A percentile compares a stretch with the other conserved stretches of the same genome.
phyloP scores from a whole-genome alignment of 768 basidiomycete genomes.

The Dentipellis sp. region DNA sequence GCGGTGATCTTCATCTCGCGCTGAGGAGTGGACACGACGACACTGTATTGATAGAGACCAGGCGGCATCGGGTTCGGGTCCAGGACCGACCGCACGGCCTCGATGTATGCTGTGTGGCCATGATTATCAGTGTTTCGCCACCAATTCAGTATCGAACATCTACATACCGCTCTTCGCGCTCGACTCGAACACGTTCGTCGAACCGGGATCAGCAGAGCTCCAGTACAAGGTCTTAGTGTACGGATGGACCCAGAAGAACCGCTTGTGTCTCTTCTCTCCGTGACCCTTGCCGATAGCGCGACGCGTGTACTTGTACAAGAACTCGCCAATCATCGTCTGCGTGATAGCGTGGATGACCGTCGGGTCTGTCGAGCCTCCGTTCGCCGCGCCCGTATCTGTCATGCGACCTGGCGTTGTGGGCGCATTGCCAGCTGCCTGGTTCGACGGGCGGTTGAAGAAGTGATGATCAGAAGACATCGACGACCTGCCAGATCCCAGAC shows the following conservation, averaged over 20 bases:
- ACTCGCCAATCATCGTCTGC: slow-evolving; percentile 99
- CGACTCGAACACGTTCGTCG: slow-evolving; percentile 78
- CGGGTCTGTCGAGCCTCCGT: slow-evolving; percentile 64
- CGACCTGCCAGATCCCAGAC: slow-evolving; percentile 62
- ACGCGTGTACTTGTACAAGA: slow-evolving; percentile 95
- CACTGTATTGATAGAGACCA: slow-evolving; percentile 86
- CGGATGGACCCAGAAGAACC: slow-evolving; percentile 99
- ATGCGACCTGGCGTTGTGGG: slow-evolving; percentile 38
- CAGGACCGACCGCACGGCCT: slow-evolving; percentile 83
- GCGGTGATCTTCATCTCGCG: slow-evolving; percentile 99
- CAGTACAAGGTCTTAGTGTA: slow-evolving; percentile 98
- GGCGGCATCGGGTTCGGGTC: slow-evolving; percentile 96
- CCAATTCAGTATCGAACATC: slow-evolving; percentile 1
- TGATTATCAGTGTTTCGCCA: not conserved
- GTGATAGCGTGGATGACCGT: slow-evolving; percentile 92
- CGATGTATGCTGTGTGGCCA: slow-evolving; percentile 69
- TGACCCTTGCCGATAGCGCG: slow-evolving; percentile 83
- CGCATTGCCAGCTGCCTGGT: slow-evolving; percentile 21
- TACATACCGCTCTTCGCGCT: slow-evolving; percentile 93
- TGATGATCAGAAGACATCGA: slow-evolving; percentile 78
- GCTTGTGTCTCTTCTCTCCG: slow-evolving; percentile 80
- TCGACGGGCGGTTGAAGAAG: slow-evolving; percentile 32
- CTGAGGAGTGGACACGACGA: slow-evolving; percentile 86
- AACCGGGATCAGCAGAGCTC: slow-evolving; percentile 92
- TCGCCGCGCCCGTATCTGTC: slow-evolving; percentile 9